phyloP scores from a whole-genome alignment of 257 asterid species.

The Scutellaria galericulata region DNA sequence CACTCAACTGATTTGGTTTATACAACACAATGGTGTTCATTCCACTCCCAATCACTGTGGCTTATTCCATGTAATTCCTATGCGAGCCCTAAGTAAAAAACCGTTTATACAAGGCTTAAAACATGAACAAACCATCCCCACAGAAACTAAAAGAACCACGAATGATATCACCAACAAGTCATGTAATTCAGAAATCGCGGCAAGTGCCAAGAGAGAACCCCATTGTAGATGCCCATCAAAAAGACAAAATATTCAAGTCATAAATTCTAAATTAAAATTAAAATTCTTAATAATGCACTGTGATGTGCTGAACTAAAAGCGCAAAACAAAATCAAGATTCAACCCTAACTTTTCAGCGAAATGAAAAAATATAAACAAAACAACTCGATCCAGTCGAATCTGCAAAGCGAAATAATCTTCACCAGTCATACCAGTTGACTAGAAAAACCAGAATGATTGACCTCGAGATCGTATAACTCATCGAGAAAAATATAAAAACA shows the following conservation, averaged over 20 bases:
- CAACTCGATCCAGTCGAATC: background rate
- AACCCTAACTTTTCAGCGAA: too few relatives aligned
- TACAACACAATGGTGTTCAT: background rate
- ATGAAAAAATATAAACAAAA: background rate
- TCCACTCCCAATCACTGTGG: background rate
- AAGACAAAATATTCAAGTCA: too few relatives aligned
- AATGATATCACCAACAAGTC: background rate
- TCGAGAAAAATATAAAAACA: background rate
- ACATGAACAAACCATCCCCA: background rate
- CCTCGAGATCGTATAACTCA: slow-evolving; percentile 20
- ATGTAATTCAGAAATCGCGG: background rate
- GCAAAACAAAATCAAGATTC: too few relatives aligned
- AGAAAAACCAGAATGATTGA: slow-evolving; percentile 4
- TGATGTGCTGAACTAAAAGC: too few relatives aligned
- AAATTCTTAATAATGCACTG: too few relatives aligned
- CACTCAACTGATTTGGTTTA: background rate
- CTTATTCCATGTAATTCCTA: background rate
- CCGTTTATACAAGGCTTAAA: background rate
- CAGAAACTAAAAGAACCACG: too few relatives aligned
- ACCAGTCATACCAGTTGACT: slow-evolving; percentile 22
- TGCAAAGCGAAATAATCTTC: background rate
- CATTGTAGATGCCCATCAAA: too few relatives aligned
- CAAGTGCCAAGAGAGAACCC: too few relatives aligned
- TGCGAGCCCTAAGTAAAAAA: background rate
- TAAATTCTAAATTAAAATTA: too few relatives aligned